Evolutionary conservation across 768 basidiomycete genomes (phyloP).

Genomic region (Steccherinum ochraceum): DNA sequence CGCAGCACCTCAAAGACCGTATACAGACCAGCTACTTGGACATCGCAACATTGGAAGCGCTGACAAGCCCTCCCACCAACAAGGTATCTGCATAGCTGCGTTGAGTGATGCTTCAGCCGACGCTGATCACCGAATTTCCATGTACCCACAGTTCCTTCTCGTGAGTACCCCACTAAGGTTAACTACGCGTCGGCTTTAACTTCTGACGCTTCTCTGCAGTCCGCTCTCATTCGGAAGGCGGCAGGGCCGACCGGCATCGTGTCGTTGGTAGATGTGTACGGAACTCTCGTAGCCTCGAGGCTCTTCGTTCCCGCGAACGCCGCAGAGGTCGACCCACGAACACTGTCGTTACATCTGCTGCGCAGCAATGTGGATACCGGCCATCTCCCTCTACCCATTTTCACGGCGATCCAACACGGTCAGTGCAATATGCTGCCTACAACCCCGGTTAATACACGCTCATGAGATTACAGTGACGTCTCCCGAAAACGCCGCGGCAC

Average conservation of each 20-base stretch:
- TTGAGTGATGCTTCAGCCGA: no score
- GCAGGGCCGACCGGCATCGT: conserved; percentile 14
- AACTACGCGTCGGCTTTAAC: neutral
- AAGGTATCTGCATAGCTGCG: no score
- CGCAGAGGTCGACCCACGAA: conserved; percentile 13
- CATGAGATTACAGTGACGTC: conserved; percentile 13
- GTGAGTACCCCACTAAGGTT: conserved; percentile 3
- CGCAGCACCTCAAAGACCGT: conserved; percentile 15
- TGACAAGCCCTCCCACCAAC: conserved; percentile 18
- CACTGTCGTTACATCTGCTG: conserved; percentile 19
- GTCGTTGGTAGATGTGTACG: conserved; percentile 22
- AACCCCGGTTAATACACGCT: no score
- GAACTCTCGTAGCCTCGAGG: conserved; percentile 18
- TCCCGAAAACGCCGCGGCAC: conserved; percentile 7
- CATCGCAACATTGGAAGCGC: conserved; percentile 17
- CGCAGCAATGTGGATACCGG: conserved; percentile 16
- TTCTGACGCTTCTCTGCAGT: conserved; percentile 6
- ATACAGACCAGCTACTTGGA: conserved; percentile 19
- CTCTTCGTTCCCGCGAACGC: conserved; percentile 17
- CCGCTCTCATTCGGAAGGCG: conserved; percentile 17
- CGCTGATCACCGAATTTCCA: no score
- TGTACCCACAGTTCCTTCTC: conserved; percentile 20
- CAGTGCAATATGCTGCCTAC: no score
- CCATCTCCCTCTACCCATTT: conserved; percentile 18
- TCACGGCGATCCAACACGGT: conserved; percentile 22